Base-by-base conservation (phyloP, 306 rosid genomes). In the Vicia sativa region DNA sequence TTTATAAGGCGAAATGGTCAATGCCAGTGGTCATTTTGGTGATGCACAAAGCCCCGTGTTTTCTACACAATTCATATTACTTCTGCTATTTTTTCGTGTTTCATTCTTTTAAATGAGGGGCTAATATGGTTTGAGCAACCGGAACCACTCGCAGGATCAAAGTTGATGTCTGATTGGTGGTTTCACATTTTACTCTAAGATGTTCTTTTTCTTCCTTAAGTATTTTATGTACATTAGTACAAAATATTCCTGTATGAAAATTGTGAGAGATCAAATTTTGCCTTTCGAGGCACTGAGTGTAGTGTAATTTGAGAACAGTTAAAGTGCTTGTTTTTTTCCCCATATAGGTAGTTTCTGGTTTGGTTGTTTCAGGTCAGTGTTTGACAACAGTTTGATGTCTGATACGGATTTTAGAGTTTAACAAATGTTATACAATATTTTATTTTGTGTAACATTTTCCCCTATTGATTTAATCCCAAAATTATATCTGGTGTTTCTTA, bases 151-250 rank as follows among this genome's bases (percentile, higher is more conserved):
- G 80, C 72, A 67, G 65, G 79, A 62, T 75, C 63, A 77, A 56
- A 55, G 75, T 77, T 82, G 71, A 65, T 67, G 62, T 67, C 62
- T 65, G 67, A 59, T 84, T 73, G 78, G 61, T 45, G 80, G 80
- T 82, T 74, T 76, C 83, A 58, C 49, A 65, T 75, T 70, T 64
- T 58, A 64, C 59, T 63, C 14, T 38, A 23, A 15, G 1, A 1
- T 18, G 59, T 49, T 52, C 34, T 58, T 4, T 11, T 9, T 12
- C 21, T 65, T 29, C 38, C 68, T 63, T 71, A 59, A 48, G 69
- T 55, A 55, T 56, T 72, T 80, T 78, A 55, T 93, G 96, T 90
- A 90, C 84, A 86, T 83, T 90, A 81, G 75, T 70, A 46, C 90
- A 75, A 76, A 64, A 76, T 62, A 71, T 81, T 71, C 79, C 73